These are phyloP conservation scores for Ogataea methylovora DNA, from an alignment of 805 yeast species.

Conservation along the genomic window DNA sequence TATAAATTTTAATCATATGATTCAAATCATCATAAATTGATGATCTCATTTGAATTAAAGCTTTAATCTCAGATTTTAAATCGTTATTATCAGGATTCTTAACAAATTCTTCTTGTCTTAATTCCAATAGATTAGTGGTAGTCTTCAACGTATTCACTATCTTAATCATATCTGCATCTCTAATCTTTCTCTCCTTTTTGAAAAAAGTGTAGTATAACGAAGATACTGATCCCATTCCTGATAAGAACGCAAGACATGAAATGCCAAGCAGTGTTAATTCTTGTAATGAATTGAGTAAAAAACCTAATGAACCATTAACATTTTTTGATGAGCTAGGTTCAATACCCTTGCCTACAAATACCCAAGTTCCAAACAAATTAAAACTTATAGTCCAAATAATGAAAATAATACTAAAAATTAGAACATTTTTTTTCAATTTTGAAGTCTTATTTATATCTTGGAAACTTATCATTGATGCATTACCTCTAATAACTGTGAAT, in stretches of 20 bases:
- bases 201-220: slow-evolving; percentile 28
- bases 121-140: slow-evolving; percentile 27
- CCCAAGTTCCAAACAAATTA: background rate
- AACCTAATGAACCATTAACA: slow-evolving; percentile 12
- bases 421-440: too few relatives aligned
- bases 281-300: slow-evolving; percentile 28
- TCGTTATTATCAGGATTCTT: slow-evolving; percentile 18
- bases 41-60: slow-evolving; percentile 24
- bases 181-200: slow-evolving; percentile 15
- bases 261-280: slow-evolving; percentile 42
- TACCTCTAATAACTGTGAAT: slow-evolving; percentile 4
- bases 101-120: slow-evolving; percentile 27
- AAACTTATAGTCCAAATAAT: background rate
- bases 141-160: slow-evolving; percentile 33
- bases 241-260: slow-evolving; percentile 39
- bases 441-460: too few relatives aligned
- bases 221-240: slow-evolving; percentile 45
- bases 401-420: background rate
- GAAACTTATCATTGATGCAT: background rate
- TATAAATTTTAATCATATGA: slow-evolving; percentile 6
- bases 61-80: slow-evolving; percentile 31
- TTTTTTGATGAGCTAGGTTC: too few relatives aligned
- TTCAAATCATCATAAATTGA: slow-evolving; percentile 12
- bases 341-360: background rate
- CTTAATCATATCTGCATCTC: slow-evolving; percentile 26